Base-by-base conservation (phyloP, 2,329 filamentous ascomycete species). In the Talaromyces funiculosus region DNA sequence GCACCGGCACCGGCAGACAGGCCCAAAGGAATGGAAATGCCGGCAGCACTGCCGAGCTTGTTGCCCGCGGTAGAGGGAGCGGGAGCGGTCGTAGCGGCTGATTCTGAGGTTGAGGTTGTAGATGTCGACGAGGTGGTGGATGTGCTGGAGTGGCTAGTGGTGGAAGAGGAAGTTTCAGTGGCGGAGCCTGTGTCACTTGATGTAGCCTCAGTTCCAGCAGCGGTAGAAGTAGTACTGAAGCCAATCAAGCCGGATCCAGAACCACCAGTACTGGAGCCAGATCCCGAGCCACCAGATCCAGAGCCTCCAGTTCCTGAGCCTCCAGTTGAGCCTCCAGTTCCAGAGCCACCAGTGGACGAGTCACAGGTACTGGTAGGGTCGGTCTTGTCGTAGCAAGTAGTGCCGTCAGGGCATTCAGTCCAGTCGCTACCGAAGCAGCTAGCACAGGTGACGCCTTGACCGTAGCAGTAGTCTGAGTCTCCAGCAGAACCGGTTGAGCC, bases 371-470 rank as follows among this genome's bases (percentile, higher is more conserved):
- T 57, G 14, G 53, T 24, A 7, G 59, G 26, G n/a, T 61, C 59
- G 4, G 35, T 12, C 3, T 38, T 26, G 5, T 61, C 42, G 33
- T 61, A 56, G 33, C 59, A 61, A 18, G 14, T 51, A 0, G 24
- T 3, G 12, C 14, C 53, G 16, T 61, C 59, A 40, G 59, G 10
- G 43, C 59, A 61, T 14, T 51, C 53, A 20, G 24, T 22, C 22
- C 35, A 61, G n/a, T 40, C 35, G 26, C 9, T 7, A 7, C 60
- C 60, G 33, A 61, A 61, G 47, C 60, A 61, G 33, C 60, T 61
- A 20, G 35, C 55, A 31, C 60, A 61, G 4, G 60, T 61, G 2
- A n/a, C 60, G 18, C 26, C 55, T 8, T 2, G 1, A 31, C 60
- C 60, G 20, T 8, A 45, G 47, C 59, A 61, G 22, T 22, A 51